Conservation (phyloP, 192 early-diverging fungal species). For the Coemansia sp. region DNA sequence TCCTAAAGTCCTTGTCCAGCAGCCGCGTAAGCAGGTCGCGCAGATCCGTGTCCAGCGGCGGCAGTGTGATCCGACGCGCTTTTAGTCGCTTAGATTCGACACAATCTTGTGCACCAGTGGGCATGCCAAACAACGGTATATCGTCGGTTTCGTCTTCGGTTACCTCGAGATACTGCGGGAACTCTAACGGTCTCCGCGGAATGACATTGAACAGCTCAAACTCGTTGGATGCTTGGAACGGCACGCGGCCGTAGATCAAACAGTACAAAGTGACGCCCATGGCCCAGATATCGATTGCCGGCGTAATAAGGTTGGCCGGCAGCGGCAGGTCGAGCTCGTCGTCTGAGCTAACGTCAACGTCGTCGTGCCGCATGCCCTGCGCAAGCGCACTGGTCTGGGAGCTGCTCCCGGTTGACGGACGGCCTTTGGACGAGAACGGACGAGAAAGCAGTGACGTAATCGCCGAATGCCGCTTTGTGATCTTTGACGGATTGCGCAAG, state of each 20-base stretch:
- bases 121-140: slow-evolving; percentile 4
- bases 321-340: slow-evolving; percentile 30
- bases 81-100: background rate
- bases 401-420: slow-evolving; percentile 20
- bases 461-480: slow-evolving; percentile 46
- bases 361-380: slow-evolving; percentile 7
- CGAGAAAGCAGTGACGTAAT: slow-evolving; percentile 42
- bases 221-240: slow-evolving; percentile 92
- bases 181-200: slow-evolving; percentile 65
- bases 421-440: slow-evolving; percentile 42
- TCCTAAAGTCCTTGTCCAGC: slow-evolving; percentile 84
- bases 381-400: slow-evolving; percentile 9
- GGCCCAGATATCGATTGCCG: slow-evolving; percentile 97
- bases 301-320: slow-evolving; percentile 63
- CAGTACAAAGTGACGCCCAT: slow-evolving; percentile 96
- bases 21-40: slow-evolving; percentile 71
- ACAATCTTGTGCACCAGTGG: slow-evolving; percentile 14
- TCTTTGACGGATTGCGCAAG: slow-evolving; percentile 9
- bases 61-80: slow-evolving; percentile 19
- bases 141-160: slow-evolving; percentile 8
- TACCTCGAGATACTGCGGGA: slow-evolving; percentile 41
- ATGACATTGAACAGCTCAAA: slow-evolving; percentile 96
- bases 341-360: slow-evolving; percentile 9
- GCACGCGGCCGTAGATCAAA: slow-evolving; percentile 85
- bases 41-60: slow-evolving; percentile 58